Conservation (phyloP, 345 rosid genomes). For the Cardamine chenopodiifolia region DNA sequence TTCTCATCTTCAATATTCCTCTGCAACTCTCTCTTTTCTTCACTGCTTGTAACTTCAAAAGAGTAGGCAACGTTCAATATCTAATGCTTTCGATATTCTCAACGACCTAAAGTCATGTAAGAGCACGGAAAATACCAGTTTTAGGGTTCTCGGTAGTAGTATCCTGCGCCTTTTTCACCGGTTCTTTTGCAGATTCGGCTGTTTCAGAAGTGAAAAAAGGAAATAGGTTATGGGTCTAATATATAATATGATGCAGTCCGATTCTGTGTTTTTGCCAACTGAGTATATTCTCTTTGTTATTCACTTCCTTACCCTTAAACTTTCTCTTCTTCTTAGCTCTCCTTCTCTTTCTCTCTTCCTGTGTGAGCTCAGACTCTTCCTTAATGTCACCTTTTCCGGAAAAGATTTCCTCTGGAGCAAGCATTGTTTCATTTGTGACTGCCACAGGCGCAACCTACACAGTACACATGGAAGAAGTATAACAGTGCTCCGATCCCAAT, state of each 20-base stretch:
- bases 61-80: not conserved
- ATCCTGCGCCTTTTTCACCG: conserved; percentile 51
- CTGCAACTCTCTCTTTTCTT: conserved; percentile 14
- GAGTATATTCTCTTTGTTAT: not conserved
- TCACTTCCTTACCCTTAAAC: conserved; percentile 63
- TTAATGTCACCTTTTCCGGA: conserved; percentile 78
- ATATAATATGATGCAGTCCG: not conserved
- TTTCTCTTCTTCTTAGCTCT: conserved; percentile 97
- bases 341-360: conserved; percentile 88
- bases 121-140: conserved; percentile 46
- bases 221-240: conserved; percentile 15
- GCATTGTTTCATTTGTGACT: conserved; percentile 95
- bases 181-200: conserved; percentile 65
- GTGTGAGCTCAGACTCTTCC: conserved; percentile 83
- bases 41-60: conserved; percentile 22
- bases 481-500: not conserved
- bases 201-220: conserved; percentile 30
- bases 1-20: not conserved
- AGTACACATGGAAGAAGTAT: conserved; percentile 37
- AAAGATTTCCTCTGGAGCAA: conserved; percentile 96
- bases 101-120: conserved; percentile 4
- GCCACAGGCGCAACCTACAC: conserved; percentile 86
- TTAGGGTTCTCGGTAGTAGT: conserved; percentile 20
- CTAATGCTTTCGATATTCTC: not conserved
- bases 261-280: not conserved